These are phyloP conservation scores for Hortiboletus rubellus DNA, from an alignment of 1,284 basidiomycete genomes.

Conservation along the genomic window DNA sequence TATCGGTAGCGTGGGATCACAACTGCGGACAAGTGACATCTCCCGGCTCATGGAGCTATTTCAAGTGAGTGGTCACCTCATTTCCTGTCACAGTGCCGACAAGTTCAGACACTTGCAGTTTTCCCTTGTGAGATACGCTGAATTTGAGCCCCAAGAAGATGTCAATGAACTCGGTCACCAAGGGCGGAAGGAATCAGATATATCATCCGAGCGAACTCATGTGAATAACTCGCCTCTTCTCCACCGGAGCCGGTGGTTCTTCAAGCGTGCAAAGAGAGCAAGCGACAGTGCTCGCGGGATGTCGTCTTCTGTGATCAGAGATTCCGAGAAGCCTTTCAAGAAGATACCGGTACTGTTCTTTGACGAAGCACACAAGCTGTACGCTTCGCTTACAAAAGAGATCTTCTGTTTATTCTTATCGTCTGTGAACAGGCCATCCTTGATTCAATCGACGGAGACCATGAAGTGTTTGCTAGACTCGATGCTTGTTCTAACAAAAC, in stretches of 20 bases:
- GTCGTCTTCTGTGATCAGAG: constrained; percentile 35
- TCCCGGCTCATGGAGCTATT: constrained; percentile 84
- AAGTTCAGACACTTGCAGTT: constrained; percentile 40
- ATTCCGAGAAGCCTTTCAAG: constrained; percentile 47
- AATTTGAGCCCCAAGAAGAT: constrained; percentile 53
- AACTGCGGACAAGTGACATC: constrained; percentile 73
- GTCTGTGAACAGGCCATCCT: constrained; percentile 50
- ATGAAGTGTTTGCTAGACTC: constrained; percentile 83
- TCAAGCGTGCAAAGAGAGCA: constrained; percentile 31
- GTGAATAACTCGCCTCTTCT: constrained; percentile 34
- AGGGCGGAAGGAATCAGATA: constrained; percentile 33
- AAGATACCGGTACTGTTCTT: constrained; percentile 80
- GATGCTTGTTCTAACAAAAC: constrained; percentile 82
- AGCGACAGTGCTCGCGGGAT: constrained; percentile 30
- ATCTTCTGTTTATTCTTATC: constrained; percentile 5
- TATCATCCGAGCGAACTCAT: constrained; percentile 37
- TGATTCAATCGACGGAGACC: constrained; percentile 72
- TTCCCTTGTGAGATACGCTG: constrained; percentile 69
- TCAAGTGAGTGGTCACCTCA: constrained; percentile 45
- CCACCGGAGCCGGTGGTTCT: constrained; percentile 35
- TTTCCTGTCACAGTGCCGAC: neutral
- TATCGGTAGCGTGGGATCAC: constrained; percentile 37
- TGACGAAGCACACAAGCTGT: constrained; percentile 83
- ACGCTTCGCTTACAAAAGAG: constrained; percentile 25
- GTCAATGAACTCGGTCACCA: constrained; percentile 26